Conservation (phyloP, 257 asterid genomes). For the Nemophila menziesii region DNA sequence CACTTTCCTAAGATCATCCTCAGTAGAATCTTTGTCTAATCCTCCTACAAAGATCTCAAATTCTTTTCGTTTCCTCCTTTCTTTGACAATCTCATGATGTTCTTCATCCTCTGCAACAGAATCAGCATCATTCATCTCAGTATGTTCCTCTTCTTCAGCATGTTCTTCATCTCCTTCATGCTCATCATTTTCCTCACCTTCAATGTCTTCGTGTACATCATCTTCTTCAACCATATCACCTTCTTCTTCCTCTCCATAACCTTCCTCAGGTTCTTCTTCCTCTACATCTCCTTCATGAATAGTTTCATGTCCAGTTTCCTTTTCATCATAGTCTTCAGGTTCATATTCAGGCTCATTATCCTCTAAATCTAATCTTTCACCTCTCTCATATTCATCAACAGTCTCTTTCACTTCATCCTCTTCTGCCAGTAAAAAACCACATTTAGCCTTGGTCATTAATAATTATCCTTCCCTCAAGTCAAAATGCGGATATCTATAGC, state of each 20-base stretch:
- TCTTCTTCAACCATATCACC: constrained; percentile 57
- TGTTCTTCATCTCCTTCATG: constrained; percentile 56
- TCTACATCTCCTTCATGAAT: constrained; percentile 41
- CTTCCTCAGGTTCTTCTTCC: constrained; percentile 61
- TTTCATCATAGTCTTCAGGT: constrained; percentile 91
- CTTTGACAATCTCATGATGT: constrained; percentile 67
- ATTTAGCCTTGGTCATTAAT: constrained; percentile 18
- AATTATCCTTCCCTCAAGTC: no score
- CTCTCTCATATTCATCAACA: constrained; percentile 68
- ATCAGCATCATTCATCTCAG: constrained; percentile 41
- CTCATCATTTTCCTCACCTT: constrained; percentile 19
- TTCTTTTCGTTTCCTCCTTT: constrained; percentile 92
- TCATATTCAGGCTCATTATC: constrained; percentile 95
- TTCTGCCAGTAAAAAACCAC: constrained; percentile 41
- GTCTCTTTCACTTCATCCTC: constrained; percentile 46
- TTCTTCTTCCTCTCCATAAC: constrained; percentile 51
- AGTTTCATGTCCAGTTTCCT: constrained; percentile 62
- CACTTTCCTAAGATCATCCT: constrained; percentile 78
- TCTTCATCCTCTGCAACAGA: constrained; percentile 50
- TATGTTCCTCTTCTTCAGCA: constrained; percentile 40
- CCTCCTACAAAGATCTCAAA: constrained; percentile 96
- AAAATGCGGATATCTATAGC: no score
- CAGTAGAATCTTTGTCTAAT: constrained; percentile 95
- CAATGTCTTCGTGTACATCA: constrained; percentile 52
- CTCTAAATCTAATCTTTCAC: constrained; percentile 86